Percentiles rank a stretch among this genome's conserved stretches.
phyloP scores from a whole-genome alignment of 2,329 filamentous ascomycete species.

The Sclerotinia subarctica region DNA sequence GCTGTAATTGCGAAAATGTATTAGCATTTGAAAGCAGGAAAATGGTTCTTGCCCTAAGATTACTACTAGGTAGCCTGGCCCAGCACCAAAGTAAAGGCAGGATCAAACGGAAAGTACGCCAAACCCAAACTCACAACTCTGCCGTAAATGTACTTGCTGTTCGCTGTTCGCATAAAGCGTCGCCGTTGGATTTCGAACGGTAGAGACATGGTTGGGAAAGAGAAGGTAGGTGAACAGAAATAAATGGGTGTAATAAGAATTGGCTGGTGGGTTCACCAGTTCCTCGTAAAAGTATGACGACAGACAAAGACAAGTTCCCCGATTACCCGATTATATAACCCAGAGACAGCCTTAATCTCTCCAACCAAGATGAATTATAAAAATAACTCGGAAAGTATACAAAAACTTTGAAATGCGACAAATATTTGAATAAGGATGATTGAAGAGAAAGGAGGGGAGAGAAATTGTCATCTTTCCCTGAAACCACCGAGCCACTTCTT shows the following conservation, averaged over 20 bases:
- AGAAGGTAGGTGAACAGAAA: background rate
- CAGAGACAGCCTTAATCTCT: background rate
- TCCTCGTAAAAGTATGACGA: conserved; percentile 13
- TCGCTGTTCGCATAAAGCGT: conserved; percentile 62
- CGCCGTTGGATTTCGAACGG: conserved; percentile 55
- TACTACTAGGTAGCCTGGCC: background rate
- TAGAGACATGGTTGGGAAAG: conserved; percentile 45
- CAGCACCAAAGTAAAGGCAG: background rate
- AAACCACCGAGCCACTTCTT: conserved; percentile 9
- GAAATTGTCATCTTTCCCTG: background rate
- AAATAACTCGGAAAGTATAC: background rate
- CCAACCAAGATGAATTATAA: background rate
- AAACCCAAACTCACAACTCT: conserved; percentile 63
- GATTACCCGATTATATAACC: background rate
- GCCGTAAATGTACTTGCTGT: conserved; percentile 70
- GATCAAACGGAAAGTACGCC: conserved; percentile 4
- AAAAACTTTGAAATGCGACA: background rate
- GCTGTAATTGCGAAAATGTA: conserved; percentile 52
- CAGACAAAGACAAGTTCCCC: conserved; percentile 12
- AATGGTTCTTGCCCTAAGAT: background rate
- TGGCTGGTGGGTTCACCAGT: conserved; percentile 13
- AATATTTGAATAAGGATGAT: background rate
- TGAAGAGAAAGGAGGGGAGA: background rate
- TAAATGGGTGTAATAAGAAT: background rate
- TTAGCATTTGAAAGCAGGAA: conserved; percentile 10